Percentiles rank a stretch among this genome's conserved stretches.
Evolutionary conservation across 257 asterid genomes (phyloP).

Genomic region (Nicotiana benthamiana): DNA sequence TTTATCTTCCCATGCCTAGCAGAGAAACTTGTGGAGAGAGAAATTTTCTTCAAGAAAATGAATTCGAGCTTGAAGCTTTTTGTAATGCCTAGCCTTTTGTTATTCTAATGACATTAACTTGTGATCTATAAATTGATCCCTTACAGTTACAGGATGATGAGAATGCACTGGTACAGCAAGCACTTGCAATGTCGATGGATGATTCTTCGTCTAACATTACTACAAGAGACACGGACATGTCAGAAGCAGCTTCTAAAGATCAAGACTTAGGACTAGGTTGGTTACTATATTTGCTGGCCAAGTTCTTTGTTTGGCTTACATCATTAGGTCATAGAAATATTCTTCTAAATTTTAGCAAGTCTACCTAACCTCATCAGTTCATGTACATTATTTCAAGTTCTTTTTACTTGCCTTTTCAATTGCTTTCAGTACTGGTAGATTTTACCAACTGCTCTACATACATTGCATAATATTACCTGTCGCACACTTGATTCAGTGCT

Average conservation of each 20-base stretch:
- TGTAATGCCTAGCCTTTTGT: neutral
- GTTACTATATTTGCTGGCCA: conserved; percentile 8
- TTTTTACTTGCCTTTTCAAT: neutral
- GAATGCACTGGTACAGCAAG: conserved; percentile 80
- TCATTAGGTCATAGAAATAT: neutral
- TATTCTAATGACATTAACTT: neutral
- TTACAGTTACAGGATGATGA: conserved; percentile 91
- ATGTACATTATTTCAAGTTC: neutral
- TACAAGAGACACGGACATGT: conserved; percentile 77
- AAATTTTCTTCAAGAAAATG: neutral
- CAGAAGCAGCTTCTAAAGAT: conserved; percentile 88
- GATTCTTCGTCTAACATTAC: conserved; percentile 56
- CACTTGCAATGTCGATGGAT: conserved; percentile 96
- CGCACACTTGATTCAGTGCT: neutral
- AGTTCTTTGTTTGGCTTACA: neutral
- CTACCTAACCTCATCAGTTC: neutral
- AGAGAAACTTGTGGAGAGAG: neutral
- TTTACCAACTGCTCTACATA: neutral
- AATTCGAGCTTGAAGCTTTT: neutral
- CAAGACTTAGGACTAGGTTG: conserved; percentile 82
- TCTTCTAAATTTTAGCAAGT: neutral
- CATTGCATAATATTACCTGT: neutral
- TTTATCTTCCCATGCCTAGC: neutral
- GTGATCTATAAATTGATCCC: conserved; percentile 1
- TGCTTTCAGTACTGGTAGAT: neutral